These are phyloP conservation scores for Moelleriella libera DNA, from an alignment of 2,329 filamentous ascomycete species.

Conservation along the genomic window DNA sequence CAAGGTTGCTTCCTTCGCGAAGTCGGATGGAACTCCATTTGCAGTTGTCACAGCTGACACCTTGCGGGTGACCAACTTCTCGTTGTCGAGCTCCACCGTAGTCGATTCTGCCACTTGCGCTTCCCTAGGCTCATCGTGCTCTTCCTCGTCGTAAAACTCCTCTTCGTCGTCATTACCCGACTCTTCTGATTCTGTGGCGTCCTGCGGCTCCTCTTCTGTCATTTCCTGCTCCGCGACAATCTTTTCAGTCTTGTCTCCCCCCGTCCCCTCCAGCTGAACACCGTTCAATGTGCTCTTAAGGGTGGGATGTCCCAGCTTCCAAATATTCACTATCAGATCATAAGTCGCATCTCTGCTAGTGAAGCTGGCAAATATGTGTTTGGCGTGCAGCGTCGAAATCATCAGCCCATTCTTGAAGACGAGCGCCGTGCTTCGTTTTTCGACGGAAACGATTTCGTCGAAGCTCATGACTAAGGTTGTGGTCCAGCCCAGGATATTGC, in stretches of 20 bases:
- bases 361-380: conserved; percentile 91
- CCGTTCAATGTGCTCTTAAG: conserved; percentile 86
- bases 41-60: conserved; percentile 40
- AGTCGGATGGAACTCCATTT: conserved; percentile 30
- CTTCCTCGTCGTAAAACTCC: conserved; percentile 68
- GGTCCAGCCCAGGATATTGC: conserved; percentile 96
- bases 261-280: conserved; percentile 64
- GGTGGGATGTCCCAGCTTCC: conserved; percentile 91
- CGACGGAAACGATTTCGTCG: conserved; percentile 91
- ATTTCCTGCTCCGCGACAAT: conserved; percentile 35
- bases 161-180: conserved; percentile 58
- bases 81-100: conserved; percentile 34
- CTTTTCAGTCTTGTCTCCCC: conserved; percentile 87
- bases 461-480: conserved; percentile 97
- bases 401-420: conserved; percentile 96
- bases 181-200: conserved; percentile 42
- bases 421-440: conserved; percentile 90
- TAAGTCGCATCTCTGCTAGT: conserved; percentile 92
- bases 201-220: conserved; percentile 25
- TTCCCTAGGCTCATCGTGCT: conserved; percentile 64
- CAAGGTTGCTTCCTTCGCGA: conserved; percentile 27
- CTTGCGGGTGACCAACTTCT: conserved; percentile 56
- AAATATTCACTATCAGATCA: conserved; percentile 93
- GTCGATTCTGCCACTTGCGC: conserved; percentile 24
- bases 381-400: conserved; percentile 88